Conservation (phyloP, 768 basidiomycete species). For the Postia placenta region DNA sequence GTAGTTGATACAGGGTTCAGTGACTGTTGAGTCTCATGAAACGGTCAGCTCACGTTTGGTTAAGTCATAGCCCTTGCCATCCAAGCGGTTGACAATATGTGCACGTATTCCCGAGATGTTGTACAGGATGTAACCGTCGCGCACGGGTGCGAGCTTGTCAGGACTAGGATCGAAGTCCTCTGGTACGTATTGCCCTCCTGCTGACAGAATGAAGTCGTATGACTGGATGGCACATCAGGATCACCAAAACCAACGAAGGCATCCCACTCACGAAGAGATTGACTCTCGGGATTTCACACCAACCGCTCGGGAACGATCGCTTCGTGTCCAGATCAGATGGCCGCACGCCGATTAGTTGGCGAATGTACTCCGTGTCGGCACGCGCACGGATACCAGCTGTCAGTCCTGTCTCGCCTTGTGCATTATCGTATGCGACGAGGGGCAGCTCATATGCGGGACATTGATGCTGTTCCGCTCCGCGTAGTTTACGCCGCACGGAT, state of each 20-base stretch:
- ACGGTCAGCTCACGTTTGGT: slow-evolving; percentile 65
- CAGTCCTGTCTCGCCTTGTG: slow-evolving; percentile 39
- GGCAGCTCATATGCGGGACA: slow-evolving; percentile 67
- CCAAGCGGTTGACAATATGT: slow-evolving; percentile 72
- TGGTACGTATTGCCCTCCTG: slow-evolving; percentile 42
- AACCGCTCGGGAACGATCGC: slow-evolving; percentile 64
- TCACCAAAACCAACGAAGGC: not conserved
- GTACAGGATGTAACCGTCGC: slow-evolving; percentile 69
- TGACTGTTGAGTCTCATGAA: not conserved
- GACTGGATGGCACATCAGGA: slow-evolving; percentile 39
- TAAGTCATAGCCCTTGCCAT: slow-evolving; percentile 83
- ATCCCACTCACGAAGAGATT: slow-evolving; percentile 57
- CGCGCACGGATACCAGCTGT: slow-evolving; percentile 65
- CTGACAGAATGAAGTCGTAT: slow-evolving; percentile 76
- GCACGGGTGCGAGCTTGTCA: slow-evolving; percentile 54
- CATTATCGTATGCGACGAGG: slow-evolving; percentile 26
- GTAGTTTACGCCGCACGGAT: slow-evolving; percentile 50
- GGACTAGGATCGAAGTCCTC: slow-evolving; percentile 70
- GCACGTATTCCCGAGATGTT: slow-evolving; percentile 76
- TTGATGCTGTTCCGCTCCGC: slow-evolving; percentile 59
- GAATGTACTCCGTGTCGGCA: slow-evolving; percentile 75
- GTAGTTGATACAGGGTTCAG: slow-evolving; percentile 1
- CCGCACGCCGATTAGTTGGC: slow-evolving; percentile 54
- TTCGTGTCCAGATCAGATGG: slow-evolving; percentile 44
- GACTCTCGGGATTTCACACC: slow-evolving; percentile 66